Base-by-base conservation (phyloP, 2,329 filamentous ascomycete species). In the Zasmidium cellare region DNA sequence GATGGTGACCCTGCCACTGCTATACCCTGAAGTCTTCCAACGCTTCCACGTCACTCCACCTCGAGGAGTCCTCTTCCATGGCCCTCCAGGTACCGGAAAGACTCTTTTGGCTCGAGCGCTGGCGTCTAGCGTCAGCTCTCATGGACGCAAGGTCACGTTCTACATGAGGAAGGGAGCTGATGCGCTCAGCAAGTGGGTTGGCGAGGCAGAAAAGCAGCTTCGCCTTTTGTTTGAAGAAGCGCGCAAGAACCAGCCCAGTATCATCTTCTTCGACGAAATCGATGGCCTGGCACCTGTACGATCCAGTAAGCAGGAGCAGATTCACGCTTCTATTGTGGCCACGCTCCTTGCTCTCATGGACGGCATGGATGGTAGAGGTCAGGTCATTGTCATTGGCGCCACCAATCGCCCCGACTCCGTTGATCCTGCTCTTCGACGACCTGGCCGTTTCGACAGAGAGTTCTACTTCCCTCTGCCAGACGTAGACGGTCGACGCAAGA, bases 151-250 rank as follows among this genome's bases (percentile, higher is more conserved):
- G 73, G 94, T 99, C 63, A 97, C 92, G 0, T 99, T 99, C 69
- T 99, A 97, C 76, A 99, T 99, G 94, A 89, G 94, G 60, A 99
- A 99, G 76, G 96, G 94, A 72, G 96, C 94, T 22, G 94, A 99
- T 82, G 92, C 92, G 16, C 80, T 99, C 61, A 97, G 92, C 75
- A 99, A 99, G 76, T 99, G 94, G 94, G 94, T 99, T 53, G 94
- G 94, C 71, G 94, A 99, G 76, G 94, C 96, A 9, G 94, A 99
- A 76, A 89, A 93, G 75, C 94, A 99, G 72, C 84, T 99, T 54
- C 87, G 94, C 47, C 79, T 97, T 57, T 82, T 99, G 3, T 99
- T 99, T 64, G 94, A 97, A 68, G 94, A 99, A 75, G 94, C 94
- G 16, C 85, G 93, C 61, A 94, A 92, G 73, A 97, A 89, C 1